phyloP scores from a whole-genome alignment of 768 basidiomycete genomes.

The Suillus subaureus region DNA sequence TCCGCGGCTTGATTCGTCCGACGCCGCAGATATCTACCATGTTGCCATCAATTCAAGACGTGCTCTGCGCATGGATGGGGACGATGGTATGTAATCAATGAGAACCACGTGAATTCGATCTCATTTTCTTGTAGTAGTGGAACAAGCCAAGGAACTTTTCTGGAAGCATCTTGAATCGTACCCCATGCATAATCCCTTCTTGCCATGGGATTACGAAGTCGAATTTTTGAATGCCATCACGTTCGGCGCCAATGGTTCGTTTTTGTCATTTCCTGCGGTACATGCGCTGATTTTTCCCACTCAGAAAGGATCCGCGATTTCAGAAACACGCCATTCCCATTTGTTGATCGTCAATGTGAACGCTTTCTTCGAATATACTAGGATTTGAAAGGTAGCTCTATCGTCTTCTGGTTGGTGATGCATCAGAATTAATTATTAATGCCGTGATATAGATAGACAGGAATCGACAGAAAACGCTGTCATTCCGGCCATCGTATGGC shows the following conservation, averaged over 20 bases:
- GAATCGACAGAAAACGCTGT: slow-evolving; percentile 7
- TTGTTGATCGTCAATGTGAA: slow-evolving; percentile 17
- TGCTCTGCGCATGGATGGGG: neutral
- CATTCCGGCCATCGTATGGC: slow-evolving; percentile 22
- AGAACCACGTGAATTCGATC: neutral
- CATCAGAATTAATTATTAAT: neutral
- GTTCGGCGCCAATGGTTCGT: too few species aligned
- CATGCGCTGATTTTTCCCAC: too few species aligned
- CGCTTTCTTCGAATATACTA: slow-evolving; percentile 21
- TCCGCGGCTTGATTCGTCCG: slow-evolving; percentile 9
- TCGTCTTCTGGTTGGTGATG: neutral
- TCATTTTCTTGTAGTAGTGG: neutral
- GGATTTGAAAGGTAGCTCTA: slow-evolving; percentile 19
- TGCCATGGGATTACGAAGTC: too few species aligned
- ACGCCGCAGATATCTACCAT: neutral
- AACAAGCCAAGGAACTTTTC: too few species aligned
- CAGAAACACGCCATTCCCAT: slow-evolving; percentile 26
- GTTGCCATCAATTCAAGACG: neutral
- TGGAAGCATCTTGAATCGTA: too few species aligned
- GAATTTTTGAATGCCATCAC: too few species aligned
- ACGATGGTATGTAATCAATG: neutral
- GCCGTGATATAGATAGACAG: neutral
- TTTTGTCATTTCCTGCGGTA: too few species aligned
- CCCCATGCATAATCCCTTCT: too few species aligned
- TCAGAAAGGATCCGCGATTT: slow-evolving; percentile 23